Conservation (phyloP, 2,329 filamentous ascomycete genomes). For the Penicillium fuscoglaucum region DNA sequence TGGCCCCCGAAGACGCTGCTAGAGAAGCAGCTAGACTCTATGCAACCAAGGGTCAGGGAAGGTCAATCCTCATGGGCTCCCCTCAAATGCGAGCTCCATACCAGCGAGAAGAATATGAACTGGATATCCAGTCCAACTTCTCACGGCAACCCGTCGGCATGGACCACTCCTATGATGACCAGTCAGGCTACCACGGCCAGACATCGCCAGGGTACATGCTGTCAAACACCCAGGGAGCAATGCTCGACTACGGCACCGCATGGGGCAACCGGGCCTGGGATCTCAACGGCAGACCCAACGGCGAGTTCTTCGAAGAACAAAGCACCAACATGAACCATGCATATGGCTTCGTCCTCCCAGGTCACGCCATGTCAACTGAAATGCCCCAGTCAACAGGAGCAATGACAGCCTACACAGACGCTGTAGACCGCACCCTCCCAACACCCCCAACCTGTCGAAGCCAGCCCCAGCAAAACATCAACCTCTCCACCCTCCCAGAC, state of each 20-base stretch:
- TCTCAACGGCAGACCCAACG: constrained; percentile 24
- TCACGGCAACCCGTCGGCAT: constrained; percentile 23
- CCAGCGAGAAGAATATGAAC: constrained; percentile 31
- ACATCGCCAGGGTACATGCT: constrained; percentile 39
- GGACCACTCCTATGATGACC: constrained; percentile 36
- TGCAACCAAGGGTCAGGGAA: constrained; percentile 15
- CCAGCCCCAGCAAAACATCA: constrained; percentile 17
- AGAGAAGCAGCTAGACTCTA: constrained; percentile 4
- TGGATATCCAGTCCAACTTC: constrained; percentile 25
- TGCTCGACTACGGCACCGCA: constrained; percentile 32
- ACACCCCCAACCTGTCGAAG: constrained; percentile 32
- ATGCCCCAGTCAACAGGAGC: constrained; percentile 27
- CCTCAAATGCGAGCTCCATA: constrained; percentile 21
- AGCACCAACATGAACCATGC: constrained; percentile 20
- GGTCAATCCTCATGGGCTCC: constrained; percentile 16
- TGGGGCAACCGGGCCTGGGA: constrained; percentile 36
- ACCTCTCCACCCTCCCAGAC: constrained; percentile 19
- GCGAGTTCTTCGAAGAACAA: constrained; percentile 21
- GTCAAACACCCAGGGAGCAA: constrained; percentile 31
- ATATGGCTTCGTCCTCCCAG: constrained; percentile 35
- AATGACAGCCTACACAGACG: constrained; percentile 23
- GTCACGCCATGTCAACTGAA: constrained; percentile 29
- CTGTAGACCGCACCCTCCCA: constrained; percentile 38
- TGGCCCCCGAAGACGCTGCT: constrained; percentile 26
- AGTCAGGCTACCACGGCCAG: constrained; percentile 35